Evolutionary conservation across 345 rosid genomes (phyloP).

Genomic region (Camelina sativa): DNA sequence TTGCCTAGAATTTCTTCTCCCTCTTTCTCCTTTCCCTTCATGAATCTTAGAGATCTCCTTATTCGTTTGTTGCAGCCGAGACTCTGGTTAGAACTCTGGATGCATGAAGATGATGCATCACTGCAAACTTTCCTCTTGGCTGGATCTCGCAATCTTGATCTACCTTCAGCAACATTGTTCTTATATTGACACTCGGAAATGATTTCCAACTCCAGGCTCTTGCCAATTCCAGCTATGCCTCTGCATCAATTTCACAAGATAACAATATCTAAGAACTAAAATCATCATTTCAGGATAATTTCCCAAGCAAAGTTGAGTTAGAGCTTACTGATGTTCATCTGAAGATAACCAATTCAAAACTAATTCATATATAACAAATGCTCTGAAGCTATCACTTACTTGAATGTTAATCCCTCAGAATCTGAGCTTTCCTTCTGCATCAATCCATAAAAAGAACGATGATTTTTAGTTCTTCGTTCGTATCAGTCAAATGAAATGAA

Average conservation of each 20-base stretch:
- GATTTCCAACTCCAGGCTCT: slow-evolving; percentile 36
- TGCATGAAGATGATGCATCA: slow-evolving; percentile 27
- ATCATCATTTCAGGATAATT: neutral
- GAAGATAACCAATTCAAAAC: neutral
- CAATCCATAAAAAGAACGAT: neutral
- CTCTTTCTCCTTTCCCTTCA: slow-evolving; percentile 34
- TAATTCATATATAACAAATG: neutral
- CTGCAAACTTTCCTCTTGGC: slow-evolving; percentile 39
- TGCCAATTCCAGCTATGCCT: slow-evolving; percentile 33
- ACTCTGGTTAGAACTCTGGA: slow-evolving; percentile 9
- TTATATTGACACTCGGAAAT: slow-evolving; percentile 32
- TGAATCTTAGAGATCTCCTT: slow-evolving; percentile 50
- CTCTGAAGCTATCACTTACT: slow-evolving; percentile 44
- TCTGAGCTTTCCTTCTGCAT: slow-evolving; percentile 42
- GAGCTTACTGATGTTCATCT: neutral
- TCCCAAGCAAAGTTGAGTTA: neutral
- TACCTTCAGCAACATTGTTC: slow-evolving; percentile 4
- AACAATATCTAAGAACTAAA: neutral
- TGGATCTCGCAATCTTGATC: slow-evolving; percentile 1
- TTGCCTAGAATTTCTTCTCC: slow-evolving; percentile 27
- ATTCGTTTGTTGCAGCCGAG: slow-evolving; percentile 16
- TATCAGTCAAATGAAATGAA: neutral
- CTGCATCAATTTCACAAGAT: slow-evolving; percentile 25
- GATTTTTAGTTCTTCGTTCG: neutral
- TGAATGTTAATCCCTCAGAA: slow-evolving; percentile 26